A percentile compares a stretch with the other conserved stretches of the same genome.
phyloP scores from a whole-genome alignment of 805 yeast species.

The Nakazawaea siamensis region DNA sequence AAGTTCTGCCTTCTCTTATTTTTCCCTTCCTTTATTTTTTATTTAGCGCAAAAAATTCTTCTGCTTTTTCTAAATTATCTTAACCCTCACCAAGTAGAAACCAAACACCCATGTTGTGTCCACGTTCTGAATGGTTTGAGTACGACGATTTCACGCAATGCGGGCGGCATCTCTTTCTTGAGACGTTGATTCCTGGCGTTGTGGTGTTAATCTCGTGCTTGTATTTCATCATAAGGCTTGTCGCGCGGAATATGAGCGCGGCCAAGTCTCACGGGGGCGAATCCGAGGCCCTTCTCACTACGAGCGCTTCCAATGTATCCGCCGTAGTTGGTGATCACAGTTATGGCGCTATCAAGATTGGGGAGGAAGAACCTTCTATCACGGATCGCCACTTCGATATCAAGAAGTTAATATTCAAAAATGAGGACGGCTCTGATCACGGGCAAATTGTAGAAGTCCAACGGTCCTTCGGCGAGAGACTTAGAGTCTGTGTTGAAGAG shows the following conservation, averaged over 20 bases:
- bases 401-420: conserved; percentile 40
- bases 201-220: conserved; percentile 8
- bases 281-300: conserved; percentile 7
- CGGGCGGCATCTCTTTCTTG: conserved; percentile 29
- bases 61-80: too few relatives aligned
- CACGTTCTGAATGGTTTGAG: neutral
- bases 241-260: conserved; percentile 12
- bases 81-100: too few relatives aligned
- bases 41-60: too few relatives aligned
- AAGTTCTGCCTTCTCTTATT: too few relatives aligned
- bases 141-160: conserved; percentile 44
- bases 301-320: too few relatives aligned
- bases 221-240: neutral
- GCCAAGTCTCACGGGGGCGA: conserved; percentile 4
- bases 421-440: conserved; percentile 54
- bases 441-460: conserved; percentile 40
- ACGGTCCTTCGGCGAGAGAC: conserved; percentile 44
- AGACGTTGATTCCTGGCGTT: conserved; percentile 15
- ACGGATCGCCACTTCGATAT: conserved; percentile 63
- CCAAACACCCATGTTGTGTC: too few relatives aligned
- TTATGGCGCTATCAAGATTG: conserved; percentile 12
- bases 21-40: too few relatives aligned
- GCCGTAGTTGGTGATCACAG: conserved; percentile 2
- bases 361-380: conserved; percentile 16
- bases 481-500: conserved; percentile 41